phyloP scores from a whole-genome alignment of 768 basidiomycete genomes.

The Psilocybe cyanescens region DNA sequence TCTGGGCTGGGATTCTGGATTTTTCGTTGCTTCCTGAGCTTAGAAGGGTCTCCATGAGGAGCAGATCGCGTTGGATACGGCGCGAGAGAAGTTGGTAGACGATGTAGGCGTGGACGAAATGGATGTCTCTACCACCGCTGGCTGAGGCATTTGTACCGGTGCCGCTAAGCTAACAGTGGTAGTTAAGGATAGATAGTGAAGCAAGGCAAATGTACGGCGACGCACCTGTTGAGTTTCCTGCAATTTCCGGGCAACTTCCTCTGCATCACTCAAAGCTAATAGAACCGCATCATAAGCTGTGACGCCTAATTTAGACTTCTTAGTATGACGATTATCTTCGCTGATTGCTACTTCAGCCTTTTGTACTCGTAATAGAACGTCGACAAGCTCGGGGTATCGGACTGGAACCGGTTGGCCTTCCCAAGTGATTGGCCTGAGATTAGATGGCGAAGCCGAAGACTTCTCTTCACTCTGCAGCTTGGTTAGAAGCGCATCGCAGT shows the following conservation, averaged over 20 bases:
- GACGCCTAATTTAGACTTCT: slow-evolving; percentile 71
- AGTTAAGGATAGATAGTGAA: slow-evolving; percentile 2
- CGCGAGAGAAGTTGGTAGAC: slow-evolving; percentile 86
- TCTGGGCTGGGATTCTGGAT: slow-evolving; percentile 19
- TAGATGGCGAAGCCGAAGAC: slow-evolving; percentile 48
- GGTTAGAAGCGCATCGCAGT: slow-evolving; percentile 57
- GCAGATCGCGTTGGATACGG: slow-evolving; percentile 87
- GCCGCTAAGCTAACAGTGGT: slow-evolving; percentile 25
- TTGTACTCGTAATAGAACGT: slow-evolving; percentile 82
- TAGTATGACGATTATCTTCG: slow-evolving; percentile 35
- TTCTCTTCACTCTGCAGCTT: slow-evolving; percentile 50
- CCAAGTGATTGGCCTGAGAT: slow-evolving; percentile 69
- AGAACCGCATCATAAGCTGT: slow-evolving; percentile 89
- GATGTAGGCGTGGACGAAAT: slow-evolving; percentile 87
- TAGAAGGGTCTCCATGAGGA: slow-evolving; percentile 72
- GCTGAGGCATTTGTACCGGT: slow-evolving; percentile 43
- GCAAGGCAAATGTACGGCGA: neutral
- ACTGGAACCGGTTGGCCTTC: slow-evolving; percentile 85
- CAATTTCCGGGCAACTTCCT: slow-evolving; percentile 79
- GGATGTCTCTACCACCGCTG: slow-evolving; percentile 66
- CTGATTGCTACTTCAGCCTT: slow-evolving; percentile 68
- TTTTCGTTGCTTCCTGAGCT: slow-evolving; percentile 41
- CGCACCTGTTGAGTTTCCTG: slow-evolving; percentile 85
- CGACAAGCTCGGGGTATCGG: slow-evolving; percentile 90
- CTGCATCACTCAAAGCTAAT: slow-evolving; percentile 86